Conservation (phyloP, 768 basidiomycete species). For the Russula compacta region DNA sequence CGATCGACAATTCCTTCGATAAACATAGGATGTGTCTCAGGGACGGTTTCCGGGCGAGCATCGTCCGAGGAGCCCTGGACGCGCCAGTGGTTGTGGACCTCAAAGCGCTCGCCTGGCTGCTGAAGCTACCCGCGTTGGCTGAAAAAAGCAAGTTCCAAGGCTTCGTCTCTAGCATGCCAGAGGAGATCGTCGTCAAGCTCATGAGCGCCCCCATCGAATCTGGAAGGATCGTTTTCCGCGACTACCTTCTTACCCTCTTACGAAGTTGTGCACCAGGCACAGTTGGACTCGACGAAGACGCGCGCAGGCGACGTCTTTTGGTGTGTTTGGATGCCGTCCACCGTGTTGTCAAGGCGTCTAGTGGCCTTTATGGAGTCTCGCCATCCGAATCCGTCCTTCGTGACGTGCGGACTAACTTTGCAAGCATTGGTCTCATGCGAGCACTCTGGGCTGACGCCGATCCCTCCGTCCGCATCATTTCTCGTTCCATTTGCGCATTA, state of each 20-base stretch:
- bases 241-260: constrained; percentile 3
- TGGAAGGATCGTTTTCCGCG: neutral
- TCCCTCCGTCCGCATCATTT: neutral
- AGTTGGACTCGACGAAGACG: neutral
- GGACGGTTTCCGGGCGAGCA: neutral
- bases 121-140: neutral
- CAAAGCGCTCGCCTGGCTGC: constrained; percentile 1
- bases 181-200: neutral
- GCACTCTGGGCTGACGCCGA: neutral
- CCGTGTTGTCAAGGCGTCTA: neutral
- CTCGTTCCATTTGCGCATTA: constrained; percentile 7
- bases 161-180: neutral
- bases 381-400: neutral
- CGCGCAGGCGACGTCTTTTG: constrained; percentile 1
- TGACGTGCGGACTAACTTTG: constrained; percentile 7
- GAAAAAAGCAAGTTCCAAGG: constrained; percentile 5
- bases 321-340: constrained; percentile 5
- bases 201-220: neutral
- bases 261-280: constrained; percentile 2
- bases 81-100: neutral
- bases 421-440: neutral
- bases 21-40: neutral
- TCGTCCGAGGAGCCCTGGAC: neutral
- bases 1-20: neutral
- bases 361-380: neutral